Conservation (phyloP, 73 alveolate genomes). For the Blepharisma japonicum region DNA sequence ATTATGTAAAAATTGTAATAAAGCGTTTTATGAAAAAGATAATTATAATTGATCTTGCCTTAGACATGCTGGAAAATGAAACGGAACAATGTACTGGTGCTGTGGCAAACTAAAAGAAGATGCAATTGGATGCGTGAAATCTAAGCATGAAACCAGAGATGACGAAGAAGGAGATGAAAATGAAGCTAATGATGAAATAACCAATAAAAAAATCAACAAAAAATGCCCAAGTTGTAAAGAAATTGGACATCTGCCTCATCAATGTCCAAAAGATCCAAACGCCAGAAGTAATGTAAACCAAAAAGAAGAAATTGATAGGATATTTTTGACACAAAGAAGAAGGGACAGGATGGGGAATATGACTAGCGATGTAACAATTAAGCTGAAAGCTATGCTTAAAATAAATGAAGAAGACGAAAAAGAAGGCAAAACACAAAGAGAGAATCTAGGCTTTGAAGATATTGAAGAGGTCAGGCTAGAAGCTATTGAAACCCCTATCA, state of each 20-base stretch:
- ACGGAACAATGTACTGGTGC: slow-evolving; percentile 73
- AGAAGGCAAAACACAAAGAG: too few relatives aligned
- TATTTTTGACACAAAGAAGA: neutral
- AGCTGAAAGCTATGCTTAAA: too few relatives aligned
- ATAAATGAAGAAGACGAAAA: too few relatives aligned
- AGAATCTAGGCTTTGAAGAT: too few relatives aligned
- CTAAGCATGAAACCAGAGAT: slow-evolving; percentile 67
- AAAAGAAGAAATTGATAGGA: slow-evolving; percentile 36
- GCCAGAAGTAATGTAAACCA: slow-evolving; percentile 35
- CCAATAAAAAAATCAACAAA: slow-evolving; percentile 15
- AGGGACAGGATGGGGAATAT: too few relatives aligned
- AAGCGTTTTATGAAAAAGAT: slow-evolving; percentile 54
- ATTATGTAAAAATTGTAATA: slow-evolving; percentile 58
- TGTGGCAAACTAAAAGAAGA: slow-evolving; percentile 63
- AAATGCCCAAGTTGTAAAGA: slow-evolving; percentile 1
- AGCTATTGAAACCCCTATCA: too few relatives aligned
- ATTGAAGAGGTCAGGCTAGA: too few relatives aligned
- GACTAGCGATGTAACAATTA: too few relatives aligned
- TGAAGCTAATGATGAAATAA: neutral
- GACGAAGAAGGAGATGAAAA: slow-evolving; percentile 59
- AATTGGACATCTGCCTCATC: neutral
- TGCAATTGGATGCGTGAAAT: slow-evolving; percentile 58
- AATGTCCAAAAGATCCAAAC: slow-evolving; percentile 74
- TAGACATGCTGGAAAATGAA: slow-evolving; percentile 54
- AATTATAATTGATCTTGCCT: slow-evolving; percentile 68